phyloP scores from a whole-genome alignment of 169 alveolate genomes.

The Ichthyophthirius multifiliis region DNA sequence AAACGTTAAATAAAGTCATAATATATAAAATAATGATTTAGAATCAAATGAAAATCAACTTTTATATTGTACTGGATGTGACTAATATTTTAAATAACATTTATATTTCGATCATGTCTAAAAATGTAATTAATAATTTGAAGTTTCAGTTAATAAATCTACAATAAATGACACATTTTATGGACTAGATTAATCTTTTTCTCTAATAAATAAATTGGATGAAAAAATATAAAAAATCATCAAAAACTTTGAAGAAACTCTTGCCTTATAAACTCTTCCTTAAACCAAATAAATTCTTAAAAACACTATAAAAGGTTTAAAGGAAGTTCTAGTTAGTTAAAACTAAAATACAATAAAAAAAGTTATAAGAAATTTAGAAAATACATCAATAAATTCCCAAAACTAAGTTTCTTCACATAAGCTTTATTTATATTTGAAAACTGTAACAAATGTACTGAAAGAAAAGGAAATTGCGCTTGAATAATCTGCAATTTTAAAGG shows the following conservation, averaged over 20 bases:
- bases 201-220: neutral
- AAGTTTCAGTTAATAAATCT: neutral
- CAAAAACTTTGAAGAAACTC: neutral
- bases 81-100: neutral
- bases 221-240: neutral
- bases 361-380: neutral
- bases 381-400: too few species aligned
- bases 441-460: neutral
- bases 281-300: neutral
- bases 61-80: neutral
- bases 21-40: neutral
- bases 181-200: neutral
- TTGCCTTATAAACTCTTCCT: neutral
- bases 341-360: neutral
- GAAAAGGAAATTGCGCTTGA: neutral
- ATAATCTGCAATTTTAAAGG: neutral
- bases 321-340: neutral
- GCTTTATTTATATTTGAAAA: slow-evolving; percentile 1
- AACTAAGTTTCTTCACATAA: neutral
- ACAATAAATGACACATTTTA: slow-evolving; percentile 4
- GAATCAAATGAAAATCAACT: neutral
- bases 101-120: neutral
- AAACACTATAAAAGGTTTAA: neutral
- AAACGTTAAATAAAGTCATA: too few species aligned
- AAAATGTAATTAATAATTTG: neutral